Conservation (phyloP, 495 filamentous ascomycete species). For the Aspergillus avenaceus region DNA sequence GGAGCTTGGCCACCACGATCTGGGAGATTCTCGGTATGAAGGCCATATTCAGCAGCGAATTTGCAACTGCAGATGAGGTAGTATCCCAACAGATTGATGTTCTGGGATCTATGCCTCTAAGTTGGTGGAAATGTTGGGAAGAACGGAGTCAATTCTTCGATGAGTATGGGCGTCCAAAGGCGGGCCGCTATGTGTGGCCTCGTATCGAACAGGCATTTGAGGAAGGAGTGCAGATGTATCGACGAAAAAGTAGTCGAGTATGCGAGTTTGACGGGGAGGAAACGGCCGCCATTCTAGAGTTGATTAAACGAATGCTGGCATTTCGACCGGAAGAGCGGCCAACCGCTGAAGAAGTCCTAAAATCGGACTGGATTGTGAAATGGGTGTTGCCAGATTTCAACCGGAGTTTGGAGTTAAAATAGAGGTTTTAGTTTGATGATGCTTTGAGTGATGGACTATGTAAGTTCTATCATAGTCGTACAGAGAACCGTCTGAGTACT, state of each 20-base stretch:
- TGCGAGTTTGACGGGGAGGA: constrained; percentile 15
- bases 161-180: constrained; percentile 16
- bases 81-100: constrained; percentile 25
- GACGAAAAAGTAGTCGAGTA: constrained; percentile 7
- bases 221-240: constrained; percentile 17
- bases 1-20: constrained; percentile 24
- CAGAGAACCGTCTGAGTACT: too few species aligned
- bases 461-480: too few species aligned
- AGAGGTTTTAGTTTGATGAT: too few species aligned
- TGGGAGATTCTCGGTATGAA: constrained; percentile 32
- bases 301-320: constrained; percentile 27
- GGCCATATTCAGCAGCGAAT: constrained; percentile 23
- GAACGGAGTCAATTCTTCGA: constrained; percentile 18
- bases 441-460: too few species aligned
- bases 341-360: constrained; percentile 18
- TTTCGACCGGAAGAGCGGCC: constrained; percentile 20
- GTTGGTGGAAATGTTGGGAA: constrained; percentile 27
- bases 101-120: constrained; percentile 20
- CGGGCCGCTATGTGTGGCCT: constrained; percentile 15
- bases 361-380: constrained; percentile 27
- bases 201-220: constrained; percentile 23
- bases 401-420: too few species aligned
- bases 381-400: constrained; percentile 22
- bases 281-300: constrained; percentile 20
- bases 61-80: constrained; percentile 20